Percentiles rank a stretch among this genome's conserved stretches.
These are phyloP conservation scores for Entomophthora muscae DNA, from an alignment of 371 early-diverging fungal genomes.

Conservation along the genomic window DNA sequence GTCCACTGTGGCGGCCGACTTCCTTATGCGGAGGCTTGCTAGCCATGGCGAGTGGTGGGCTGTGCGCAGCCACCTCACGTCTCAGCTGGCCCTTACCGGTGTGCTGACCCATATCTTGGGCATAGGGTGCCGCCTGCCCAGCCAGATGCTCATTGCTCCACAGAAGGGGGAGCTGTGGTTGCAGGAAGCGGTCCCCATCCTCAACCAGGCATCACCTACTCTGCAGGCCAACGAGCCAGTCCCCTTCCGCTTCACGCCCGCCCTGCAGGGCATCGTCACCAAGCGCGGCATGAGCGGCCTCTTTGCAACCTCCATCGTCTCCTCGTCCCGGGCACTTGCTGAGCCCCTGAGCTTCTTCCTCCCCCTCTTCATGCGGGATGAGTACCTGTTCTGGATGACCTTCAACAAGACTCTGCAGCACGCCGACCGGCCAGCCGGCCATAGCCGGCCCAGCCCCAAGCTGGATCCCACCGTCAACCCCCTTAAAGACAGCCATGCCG, in stretches of 20 bases:
- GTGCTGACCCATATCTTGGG: slow-evolving; percentile 82
- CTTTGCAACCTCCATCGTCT: slow-evolving; percentile 61
- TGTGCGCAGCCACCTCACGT: slow-evolving; percentile 79
- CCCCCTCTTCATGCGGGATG: slow-evolving; percentile 11
- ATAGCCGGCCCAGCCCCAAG: neutral
- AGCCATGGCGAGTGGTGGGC: slow-evolving; percentile 80
- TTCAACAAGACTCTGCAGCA: neutral
- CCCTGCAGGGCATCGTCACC: slow-evolving; percentile 83
- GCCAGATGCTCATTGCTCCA: slow-evolving; percentile 71
- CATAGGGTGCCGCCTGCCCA: slow-evolving; percentile 69
- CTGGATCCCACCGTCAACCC: slow-evolving; percentile 13
- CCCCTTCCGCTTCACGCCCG: slow-evolving; percentile 95
- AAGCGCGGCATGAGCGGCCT: slow-evolving; percentile 84
- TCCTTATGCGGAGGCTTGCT: slow-evolving; percentile 26
- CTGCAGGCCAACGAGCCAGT: slow-evolving; percentile 41
- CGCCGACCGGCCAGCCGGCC: slow-evolving; percentile 9
- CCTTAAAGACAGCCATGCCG: slow-evolving; percentile 10
- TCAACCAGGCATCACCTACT: neutral
- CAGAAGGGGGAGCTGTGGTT: slow-evolving; percentile 65
- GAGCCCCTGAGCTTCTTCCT: slow-evolving; percentile 31
- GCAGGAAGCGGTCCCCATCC: slow-evolving; percentile 57
- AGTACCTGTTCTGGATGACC: slow-evolving; percentile 1
- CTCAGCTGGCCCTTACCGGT: slow-evolving; percentile 69
- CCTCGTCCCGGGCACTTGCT: slow-evolving; percentile 54
- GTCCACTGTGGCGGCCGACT: slow-evolving; percentile 53